phyloP scores from a whole-genome alignment of 768 basidiomycete species.

The Aureoboletus auriporus region DNA sequence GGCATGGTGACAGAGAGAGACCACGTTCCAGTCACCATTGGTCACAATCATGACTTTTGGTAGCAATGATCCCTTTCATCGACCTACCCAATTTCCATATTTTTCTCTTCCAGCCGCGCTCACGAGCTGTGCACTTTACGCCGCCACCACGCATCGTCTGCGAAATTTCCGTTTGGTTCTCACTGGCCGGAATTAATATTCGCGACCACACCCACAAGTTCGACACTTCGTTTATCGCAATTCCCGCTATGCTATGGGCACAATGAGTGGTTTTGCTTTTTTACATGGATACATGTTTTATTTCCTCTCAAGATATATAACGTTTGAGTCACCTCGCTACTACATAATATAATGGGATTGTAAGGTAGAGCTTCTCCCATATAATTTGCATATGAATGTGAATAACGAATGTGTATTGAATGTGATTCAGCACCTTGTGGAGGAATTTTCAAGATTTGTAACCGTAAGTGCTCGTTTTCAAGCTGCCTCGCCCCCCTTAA shows the following conservation, averaged over 20 bases:
- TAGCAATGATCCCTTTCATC: slow-evolving; percentile 1
- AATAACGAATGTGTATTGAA: neutral
- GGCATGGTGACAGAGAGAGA: slow-evolving; percentile 22
- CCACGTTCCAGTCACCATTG: slow-evolving; percentile 17
- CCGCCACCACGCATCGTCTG: slow-evolving; percentile 4
- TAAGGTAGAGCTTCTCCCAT: slow-evolving; percentile 9
- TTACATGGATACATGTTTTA: slow-evolving; percentile 27
- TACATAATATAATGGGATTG: slow-evolving; percentile 9
- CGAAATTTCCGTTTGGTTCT: slow-evolving; percentile 4
- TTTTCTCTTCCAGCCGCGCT: neutral
- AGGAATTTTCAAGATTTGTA: neutral
- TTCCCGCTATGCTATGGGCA: slow-evolving; percentile 6
- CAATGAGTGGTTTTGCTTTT: slow-evolving; percentile 16
- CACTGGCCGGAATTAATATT: slow-evolving; percentile 5
- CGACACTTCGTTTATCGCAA: slow-evolving; percentile 4
- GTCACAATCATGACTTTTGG: slow-evolving; percentile 9
- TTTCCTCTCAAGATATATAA: slow-evolving; percentile 17
- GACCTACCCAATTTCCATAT: neutral
- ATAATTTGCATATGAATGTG: slow-evolving; percentile 9
- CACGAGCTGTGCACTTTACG: slow-evolving; percentile 2
- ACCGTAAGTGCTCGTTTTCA: neutral
- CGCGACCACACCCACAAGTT: neutral
- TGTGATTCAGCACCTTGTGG: neutral
- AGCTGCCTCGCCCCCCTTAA: neutral
- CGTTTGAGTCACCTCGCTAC: slow-evolving; percentile 9